Evolutionary conservation across 352 stramenopile species (phyloP).

Genomic region (Phytopythium vexans): DNA sequence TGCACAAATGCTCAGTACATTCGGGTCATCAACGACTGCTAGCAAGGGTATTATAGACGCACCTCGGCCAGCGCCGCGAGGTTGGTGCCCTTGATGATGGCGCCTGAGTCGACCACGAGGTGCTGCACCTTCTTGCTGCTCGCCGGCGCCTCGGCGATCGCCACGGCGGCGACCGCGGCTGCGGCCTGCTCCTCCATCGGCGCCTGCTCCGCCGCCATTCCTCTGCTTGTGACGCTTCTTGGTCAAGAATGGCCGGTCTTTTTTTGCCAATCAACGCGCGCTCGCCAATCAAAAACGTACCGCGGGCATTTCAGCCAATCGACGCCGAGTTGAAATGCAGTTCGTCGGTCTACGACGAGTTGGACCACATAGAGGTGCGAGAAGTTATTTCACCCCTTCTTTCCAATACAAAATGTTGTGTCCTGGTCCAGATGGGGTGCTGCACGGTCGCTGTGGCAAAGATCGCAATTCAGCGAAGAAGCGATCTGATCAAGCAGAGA

Average conservation of each 20-base stretch:
- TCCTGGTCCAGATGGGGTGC: constrained; percentile 13
- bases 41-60: constrained; percentile 4
- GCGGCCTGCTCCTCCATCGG: constrained; percentile 5
- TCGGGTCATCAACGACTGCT: too few relatives aligned
- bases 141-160: neutral
- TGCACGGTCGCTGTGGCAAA: constrained; percentile 16
- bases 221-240: constrained; percentile 10
- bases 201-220: constrained; percentile 9
- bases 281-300: neutral
- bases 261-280: constrained; percentile 41
- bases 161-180: constrained; percentile 3
- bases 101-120: constrained; percentile 82
- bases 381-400: constrained; percentile 18
- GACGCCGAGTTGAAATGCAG: neutral
- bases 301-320: constrained; percentile 27
- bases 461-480: constrained; percentile 25
- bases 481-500: constrained; percentile 15
- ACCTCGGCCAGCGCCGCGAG: constrained; percentile 70
- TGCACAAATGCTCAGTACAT: neutral
- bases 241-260: constrained; percentile 1
- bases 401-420: neutral
- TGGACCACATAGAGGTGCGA: constrained; percentile 1
- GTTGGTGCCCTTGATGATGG: constrained; percentile 87
- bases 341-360: constrained; percentile 10
- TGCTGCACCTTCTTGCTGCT: constrained; percentile 70